Percentiles rank a stretch among this genome's conserved stretches.
Conservation (phyloP, 2,329 filamentous ascomycete genomes). For the Aspergillus fumigatus region DNA sequence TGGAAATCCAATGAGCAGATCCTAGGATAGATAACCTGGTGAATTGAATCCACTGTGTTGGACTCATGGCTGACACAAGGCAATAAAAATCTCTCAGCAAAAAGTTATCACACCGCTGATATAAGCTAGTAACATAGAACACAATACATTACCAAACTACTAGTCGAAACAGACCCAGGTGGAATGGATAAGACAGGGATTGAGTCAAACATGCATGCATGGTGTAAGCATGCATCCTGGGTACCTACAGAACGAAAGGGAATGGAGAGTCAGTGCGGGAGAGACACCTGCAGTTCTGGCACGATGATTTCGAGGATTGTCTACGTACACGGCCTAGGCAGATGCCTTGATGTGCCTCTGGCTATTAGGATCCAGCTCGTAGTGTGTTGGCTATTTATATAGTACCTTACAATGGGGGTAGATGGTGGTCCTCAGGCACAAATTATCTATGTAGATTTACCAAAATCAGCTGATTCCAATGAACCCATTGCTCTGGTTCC, state of each 20-base stretch:
- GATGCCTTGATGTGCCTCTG: background rate
- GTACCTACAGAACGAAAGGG: background rate
- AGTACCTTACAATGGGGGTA: background rate
- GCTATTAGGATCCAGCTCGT: background rate
- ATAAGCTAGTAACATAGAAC: background rate
- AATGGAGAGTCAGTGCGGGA: background rate
- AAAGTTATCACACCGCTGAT: background rate
- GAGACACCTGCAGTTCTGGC: background rate
- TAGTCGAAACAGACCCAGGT: background rate
- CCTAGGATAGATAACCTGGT: background rate
- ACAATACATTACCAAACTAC: background rate
- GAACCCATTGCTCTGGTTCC: background rate
- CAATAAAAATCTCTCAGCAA: background rate
- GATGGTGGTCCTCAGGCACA: background rate
- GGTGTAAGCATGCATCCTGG: background rate
- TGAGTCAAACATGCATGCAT: background rate
- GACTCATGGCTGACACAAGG: background rate
- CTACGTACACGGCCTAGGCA: no score
- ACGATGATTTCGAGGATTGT: no score
- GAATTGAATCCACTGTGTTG: background rate
- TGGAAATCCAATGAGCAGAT: background rate
- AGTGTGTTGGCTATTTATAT: background rate
- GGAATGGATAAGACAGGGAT: background rate
- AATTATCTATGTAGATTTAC: no score
- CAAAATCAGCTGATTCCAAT: background rate